Conservation (phyloP, 495 filamentous ascomycete genomes). For the Aspergillus cavernicola region DNA sequence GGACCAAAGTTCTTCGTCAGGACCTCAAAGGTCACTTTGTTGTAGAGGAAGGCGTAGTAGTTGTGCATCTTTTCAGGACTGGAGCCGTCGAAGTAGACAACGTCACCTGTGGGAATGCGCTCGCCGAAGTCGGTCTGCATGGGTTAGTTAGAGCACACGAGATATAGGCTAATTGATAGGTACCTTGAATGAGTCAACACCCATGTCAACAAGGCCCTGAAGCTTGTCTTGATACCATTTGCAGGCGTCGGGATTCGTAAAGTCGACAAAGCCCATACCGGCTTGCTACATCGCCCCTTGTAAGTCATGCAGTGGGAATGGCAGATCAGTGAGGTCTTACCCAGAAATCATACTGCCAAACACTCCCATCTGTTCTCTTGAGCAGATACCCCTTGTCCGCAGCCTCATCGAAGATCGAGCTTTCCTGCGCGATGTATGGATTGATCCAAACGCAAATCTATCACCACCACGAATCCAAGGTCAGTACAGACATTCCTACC, state of each 20-base stretch:
- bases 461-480: not conserved
- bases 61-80: conserved; percentile 13
- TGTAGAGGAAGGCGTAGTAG: conserved; percentile 14
- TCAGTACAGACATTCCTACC: too few species aligned
- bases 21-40: conserved; percentile 14
- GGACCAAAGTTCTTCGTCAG: conserved; percentile 3
- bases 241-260: conserved; percentile 12
- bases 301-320: not conserved
- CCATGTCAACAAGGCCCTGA: conserved; percentile 10
- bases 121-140: conserved; percentile 12
- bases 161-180: too few species aligned
- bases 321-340: not conserved
- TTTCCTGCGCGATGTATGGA: conserved; percentile 11
- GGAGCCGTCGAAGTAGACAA: conserved; percentile 12
- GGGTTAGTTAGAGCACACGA: not conserved
- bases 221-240: conserved; percentile 14
- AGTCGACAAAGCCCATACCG: conserved; percentile 14
- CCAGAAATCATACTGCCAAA: conserved; percentile 15
- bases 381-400: conserved; percentile 12
- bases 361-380: conserved; percentile 8
- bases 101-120: conserved; percentile 13
- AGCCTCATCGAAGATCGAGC: conserved; percentile 12
- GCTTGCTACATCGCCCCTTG: not conserved
- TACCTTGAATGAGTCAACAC: conserved; percentile 14
- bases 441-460: conserved; percentile 15